Evolutionary conservation across 108 stramenopile species (phyloP), one percentile per base, ranked within the genome.

Genomic region (Skeletonema tropicum): DNA sequence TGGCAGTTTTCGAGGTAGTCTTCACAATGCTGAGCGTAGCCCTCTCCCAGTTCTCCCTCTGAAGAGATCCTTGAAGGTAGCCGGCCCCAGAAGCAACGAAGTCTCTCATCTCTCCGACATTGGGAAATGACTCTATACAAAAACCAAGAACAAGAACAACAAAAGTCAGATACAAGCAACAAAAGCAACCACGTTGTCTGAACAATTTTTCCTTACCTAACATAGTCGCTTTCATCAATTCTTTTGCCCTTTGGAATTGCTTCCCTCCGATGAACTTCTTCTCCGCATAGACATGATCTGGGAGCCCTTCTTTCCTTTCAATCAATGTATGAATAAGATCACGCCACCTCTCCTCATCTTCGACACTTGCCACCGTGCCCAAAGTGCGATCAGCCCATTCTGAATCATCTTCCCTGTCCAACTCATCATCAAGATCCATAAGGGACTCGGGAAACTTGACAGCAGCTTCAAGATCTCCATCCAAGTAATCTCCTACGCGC

Each of bases 41-140:
- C 42, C 84, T 69, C 63, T 91, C 90, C 90, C 88, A 91, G 38
- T 89, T 91, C 41, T 91, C 90, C n/a, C 82, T 65, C 57, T 89
- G 88, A 39, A 91, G 63, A 5, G 88, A 88, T 39, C 86, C 88
- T 49, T 85, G 76, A 30, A 91, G 62, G 52, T 83, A 87, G 30
- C 88, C 90, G 26, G 90, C 86, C 2, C 83, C 76, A 74, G 71
- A 89, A 17, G 88, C 72, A 14, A 91, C 88, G 38, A 68, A 64
- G 10, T 86, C 87, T 55, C 79, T 85, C 67, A 91, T 75, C 41
- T 82, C 61, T 12, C 42, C 66, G 11, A 87, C 80, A 74, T 89
- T 82, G 14, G 89, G 91, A 41, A 89, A 76, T 8, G 89, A 76
- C 63, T 89, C 88, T 69, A 21, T 23, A 9, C 1, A 29, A 29